Conservation (phyloP, 2,329 filamentous ascomycete species). For the Sphaerostilbella broomeana region DNA sequence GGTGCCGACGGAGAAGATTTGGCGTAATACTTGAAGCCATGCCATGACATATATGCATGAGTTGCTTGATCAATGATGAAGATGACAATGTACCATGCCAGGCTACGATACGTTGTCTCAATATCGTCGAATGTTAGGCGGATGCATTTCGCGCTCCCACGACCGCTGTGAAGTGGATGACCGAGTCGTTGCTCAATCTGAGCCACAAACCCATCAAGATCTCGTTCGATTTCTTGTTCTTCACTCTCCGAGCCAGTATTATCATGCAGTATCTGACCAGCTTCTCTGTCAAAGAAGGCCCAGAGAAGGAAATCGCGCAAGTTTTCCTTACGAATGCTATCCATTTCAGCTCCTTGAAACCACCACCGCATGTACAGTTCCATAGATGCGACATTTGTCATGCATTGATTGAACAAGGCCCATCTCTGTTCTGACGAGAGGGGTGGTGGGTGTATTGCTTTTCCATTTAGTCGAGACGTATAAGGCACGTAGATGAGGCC, state of each 20-base stretch:
- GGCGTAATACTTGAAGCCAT: conserved; percentile 48
- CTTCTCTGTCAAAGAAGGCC: conserved; percentile 54
- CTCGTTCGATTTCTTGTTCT: conserved; percentile 29
- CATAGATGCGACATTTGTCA: conserved; percentile 46
- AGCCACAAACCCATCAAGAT: conserved; percentile 42
- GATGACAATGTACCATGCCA: conserved; percentile 57
- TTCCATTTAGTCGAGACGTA: conserved; percentile 30
- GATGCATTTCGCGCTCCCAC: conserved; percentile 49
- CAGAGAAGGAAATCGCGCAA: conserved; percentile 60
- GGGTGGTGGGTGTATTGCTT: conserved; percentile 35
- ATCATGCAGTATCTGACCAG: conserved; percentile 23
- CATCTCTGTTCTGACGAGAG: conserved; percentile 42
- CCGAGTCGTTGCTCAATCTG: conserved; percentile 49
- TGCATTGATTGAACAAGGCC: conserved; percentile 50
- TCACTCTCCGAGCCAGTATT: conserved; percentile 14
- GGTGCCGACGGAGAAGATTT: conserved; percentile 19
- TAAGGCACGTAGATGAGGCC: conserved; percentile 38
- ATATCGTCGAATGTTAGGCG: conserved; percentile 61
- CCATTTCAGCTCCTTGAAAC: conserved; percentile 55
- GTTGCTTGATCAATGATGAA: conserved; percentile 49
- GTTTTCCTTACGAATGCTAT: conserved; percentile 60
- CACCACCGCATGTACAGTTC: conserved; percentile 55
- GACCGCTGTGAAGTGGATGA: conserved; percentile 44
- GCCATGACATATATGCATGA: conserved; percentile 37
- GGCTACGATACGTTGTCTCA: conserved; percentile 52